Percentiles rank a stretch among this genome's conserved stretches.
phyloP scores from a whole-genome alignment of 2,329 filamentous ascomycete genomes.

The Pseudogymnoascus sp. region DNA sequence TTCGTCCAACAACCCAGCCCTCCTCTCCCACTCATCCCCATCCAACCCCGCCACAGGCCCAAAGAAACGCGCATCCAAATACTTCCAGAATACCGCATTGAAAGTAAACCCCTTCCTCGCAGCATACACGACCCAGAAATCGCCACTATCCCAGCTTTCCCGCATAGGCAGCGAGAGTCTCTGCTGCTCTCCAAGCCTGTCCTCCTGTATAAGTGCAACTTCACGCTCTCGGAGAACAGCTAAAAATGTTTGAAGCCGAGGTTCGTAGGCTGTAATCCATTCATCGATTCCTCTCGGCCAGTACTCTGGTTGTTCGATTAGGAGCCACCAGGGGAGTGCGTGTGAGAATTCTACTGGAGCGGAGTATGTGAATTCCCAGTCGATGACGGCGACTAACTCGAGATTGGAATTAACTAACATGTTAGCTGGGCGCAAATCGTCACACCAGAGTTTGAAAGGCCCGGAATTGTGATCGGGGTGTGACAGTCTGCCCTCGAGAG shows the following conservation, averaged over 20 bases:
- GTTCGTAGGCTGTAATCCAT: slow-evolving; percentile 13
- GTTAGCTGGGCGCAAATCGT: slow-evolving; percentile 19
- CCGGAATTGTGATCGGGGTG: slow-evolving; percentile 11
- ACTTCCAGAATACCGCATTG: slow-evolving; percentile 19
- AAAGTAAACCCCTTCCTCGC: slow-evolving; percentile 20
- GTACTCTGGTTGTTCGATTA: slow-evolving; percentile 19
- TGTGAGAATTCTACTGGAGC: slow-evolving; percentile 20
- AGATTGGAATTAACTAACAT: slow-evolving; percentile 18
- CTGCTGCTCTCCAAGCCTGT: background rate
- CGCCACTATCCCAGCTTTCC: slow-evolving; percentile 20
- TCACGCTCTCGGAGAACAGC: background rate
- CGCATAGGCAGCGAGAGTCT: slow-evolving; percentile 20
- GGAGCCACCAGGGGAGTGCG: slow-evolving; percentile 20
- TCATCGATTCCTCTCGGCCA: slow-evolving; percentile 16
- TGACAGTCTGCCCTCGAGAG: background rate
- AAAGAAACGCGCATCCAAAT: background rate
- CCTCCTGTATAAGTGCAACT: slow-evolving; percentile 6
- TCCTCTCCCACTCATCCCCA: background rate
- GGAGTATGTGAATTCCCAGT: slow-evolving; percentile 22
- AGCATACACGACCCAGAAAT: slow-evolving; percentile 24
- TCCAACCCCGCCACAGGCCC: background rate
- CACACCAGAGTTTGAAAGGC: slow-evolving; percentile 19
- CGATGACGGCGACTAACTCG: slow-evolving; percentile 18
- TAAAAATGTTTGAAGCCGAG: slow-evolving; percentile 13
- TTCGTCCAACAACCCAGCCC: background rate